A percentile compares a stretch with the other conserved stretches of the same genome.
Evolutionary conservation across 2,329 filamentous ascomycete genomes (phyloP).

Genomic region (Rhinocladiella similis): DNA sequence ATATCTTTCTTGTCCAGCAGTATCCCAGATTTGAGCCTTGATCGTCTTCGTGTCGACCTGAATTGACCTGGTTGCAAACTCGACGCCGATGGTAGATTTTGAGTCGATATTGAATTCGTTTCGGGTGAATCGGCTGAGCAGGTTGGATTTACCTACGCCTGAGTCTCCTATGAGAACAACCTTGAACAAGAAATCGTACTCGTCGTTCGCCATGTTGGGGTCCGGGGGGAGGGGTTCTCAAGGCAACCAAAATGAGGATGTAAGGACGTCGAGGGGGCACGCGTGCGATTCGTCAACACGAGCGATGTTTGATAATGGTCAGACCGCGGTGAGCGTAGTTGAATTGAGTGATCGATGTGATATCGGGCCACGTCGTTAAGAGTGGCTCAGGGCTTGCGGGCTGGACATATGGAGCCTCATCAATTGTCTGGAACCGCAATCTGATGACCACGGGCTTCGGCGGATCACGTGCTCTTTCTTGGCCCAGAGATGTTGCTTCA

Average conservation of each 20-base stretch:
- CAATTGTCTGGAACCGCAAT: neutral
- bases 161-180: conserved; percentile 99
- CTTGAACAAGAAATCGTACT: conserved; percentile 99
- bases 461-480: neutral
- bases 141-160: conserved; percentile 99
- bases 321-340: too few relatives aligned
- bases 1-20: conserved; percentile 97
- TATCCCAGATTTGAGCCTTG: conserved; percentile 99
- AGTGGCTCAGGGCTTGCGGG: neutral
- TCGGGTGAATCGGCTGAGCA: conserved; percentile 98
- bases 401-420: neutral
- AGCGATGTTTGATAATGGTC: too few relatives aligned
- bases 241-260: neutral
- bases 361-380: neutral
- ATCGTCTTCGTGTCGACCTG: conserved; percentile 99
- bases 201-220: conserved; percentile 68
- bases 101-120: conserved; percentile 99
- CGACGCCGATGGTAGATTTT: conserved; percentile 99
- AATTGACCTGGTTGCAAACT: conserved; percentile 97
- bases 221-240: neutral
- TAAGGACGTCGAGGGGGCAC: neutral
- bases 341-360: neutral
- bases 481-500: neutral
- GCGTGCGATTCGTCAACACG: neutral
- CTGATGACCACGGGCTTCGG: neutral